Evolutionary conservation across 306 rosid genomes (phyloP).

Genomic region (Trifolium fragiferum): DNA sequence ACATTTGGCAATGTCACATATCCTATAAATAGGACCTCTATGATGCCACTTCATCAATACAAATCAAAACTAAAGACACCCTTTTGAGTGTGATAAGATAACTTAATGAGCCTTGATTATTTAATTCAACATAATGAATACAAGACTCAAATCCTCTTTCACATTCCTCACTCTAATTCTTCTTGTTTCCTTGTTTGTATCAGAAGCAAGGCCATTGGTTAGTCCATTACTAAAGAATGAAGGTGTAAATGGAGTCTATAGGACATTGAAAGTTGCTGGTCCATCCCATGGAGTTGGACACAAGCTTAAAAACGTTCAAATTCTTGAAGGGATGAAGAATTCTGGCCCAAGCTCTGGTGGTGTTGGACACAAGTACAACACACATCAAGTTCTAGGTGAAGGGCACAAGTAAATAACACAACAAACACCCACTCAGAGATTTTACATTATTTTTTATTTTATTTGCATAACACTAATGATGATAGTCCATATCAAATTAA

Average conservation of each 20-base stretch:
- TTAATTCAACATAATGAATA: constrained; percentile 49
- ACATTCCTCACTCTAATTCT: constrained; percentile 38
- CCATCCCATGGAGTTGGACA: constrained; percentile 57
- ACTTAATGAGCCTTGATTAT: background rate
- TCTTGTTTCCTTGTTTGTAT: constrained; percentile 26
- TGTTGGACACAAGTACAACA: constrained; percentile 41
- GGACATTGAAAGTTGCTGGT: constrained; percentile 42
- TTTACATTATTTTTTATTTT: constrained; percentile 22
- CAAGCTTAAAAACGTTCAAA: constrained; percentile 29
- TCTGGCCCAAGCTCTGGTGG: constrained; percentile 59
- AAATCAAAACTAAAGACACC: background rate
- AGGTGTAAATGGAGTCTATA: constrained; percentile 2
- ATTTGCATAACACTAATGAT: constrained; percentile 8
- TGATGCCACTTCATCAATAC: background rate
- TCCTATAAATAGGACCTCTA: background rate
- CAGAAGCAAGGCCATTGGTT: constrained; percentile 52
- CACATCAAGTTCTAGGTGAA: constrained; percentile 21
- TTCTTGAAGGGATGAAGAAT: constrained; percentile 29
- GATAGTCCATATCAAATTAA: background rate
- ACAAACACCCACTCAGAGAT: background rate
- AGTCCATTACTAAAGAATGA: background rate
- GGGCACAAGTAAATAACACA: constrained; percentile 34
- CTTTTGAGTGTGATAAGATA: background rate
- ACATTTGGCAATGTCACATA: constrained; percentile 35
- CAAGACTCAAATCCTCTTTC: constrained; percentile 45